Evolutionary conservation across 1,284 basidiomycete genomes (phyloP), one percentile per base, ranked within the genome.

Genomic region (Microbotryum silenes-acaulis): DNA sequence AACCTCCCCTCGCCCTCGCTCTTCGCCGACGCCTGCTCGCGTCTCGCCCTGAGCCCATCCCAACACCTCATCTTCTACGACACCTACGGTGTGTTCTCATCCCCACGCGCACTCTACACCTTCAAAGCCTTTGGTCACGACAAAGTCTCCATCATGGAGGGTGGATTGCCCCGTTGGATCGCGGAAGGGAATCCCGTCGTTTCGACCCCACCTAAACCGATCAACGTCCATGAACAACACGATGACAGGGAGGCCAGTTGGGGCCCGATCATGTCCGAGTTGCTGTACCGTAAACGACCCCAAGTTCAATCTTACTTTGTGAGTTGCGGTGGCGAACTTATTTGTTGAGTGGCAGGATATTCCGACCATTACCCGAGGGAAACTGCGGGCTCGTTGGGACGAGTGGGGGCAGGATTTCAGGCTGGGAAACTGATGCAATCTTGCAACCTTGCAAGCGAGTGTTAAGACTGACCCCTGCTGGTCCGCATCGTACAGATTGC

Each of bases 61-160:
- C 85, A 87, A 7, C 89, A 91, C 74, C 90, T 97, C 25, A 83
- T 97, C 21, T 76, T 97, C 80, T 97, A 97, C 74, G 93, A 96
- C 74, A 80, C 85, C 2, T 80, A 85, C 60, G 91, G 91, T 9
- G 79, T 96, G 27, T 94, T 97, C 78, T 91, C 89, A 1, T 83
- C 89, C 27, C 91, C 93, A 54, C 83, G 93, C 62, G 89, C 89
- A 3, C 81, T 91, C 27, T 97, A 88, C 79, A 97, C 89, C 78
- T 94, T 96, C 81, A 84, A 88, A 74, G 81, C 87, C 25, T 91
- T 93, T 74, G 88, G 89, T 8, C 92, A 97, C 74, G 75, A 80
- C 50, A 85, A 85, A 52, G 89, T 91, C 6, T 90, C 88, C 64
- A 82, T 96, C 20, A 80, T 97, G 12, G 84, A 97, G 74, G 93